Base-by-base conservation (phyloP, 331 rosid genomes). In the Acacia concinna region DNA sequence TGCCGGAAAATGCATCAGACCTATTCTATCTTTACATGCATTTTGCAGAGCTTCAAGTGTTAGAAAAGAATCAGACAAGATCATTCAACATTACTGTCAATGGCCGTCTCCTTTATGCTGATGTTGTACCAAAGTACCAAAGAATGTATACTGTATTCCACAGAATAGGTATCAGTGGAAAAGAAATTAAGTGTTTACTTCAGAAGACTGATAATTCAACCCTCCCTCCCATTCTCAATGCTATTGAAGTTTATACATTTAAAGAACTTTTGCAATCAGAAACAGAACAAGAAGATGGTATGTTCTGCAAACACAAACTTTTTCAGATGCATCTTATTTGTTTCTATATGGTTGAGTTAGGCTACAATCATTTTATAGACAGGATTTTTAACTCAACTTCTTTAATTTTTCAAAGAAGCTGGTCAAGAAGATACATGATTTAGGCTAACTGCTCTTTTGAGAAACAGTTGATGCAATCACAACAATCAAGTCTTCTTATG, bases 161-260 rank as follows among this genome's bases (percentile, higher is more conserved):
- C 75, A 18, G 0, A 20, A 13, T 14, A 10, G 4, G 49, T 52
- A 1, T 25, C 1, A 67, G 35, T 34, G 77, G 65, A 31, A 54
- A 46, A 43, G 3, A 1, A 1, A 66, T 65, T 32, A 8, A 5
- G 4, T 17, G 41, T 67, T 54, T 38, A 8, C 27, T 74, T 44
- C 35, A 8, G 30, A 68, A 12, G 59, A 76, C 79, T 8, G 13
- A 68, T 17, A 47, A 8, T 12, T 83, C 91, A 75, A 81, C 86
- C 17, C 78, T 78, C 11, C 89, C 89, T 30, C 91, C 89, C n/a
- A 21, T 85, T 38, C 8, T 89, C 44, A 90, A 87, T 8, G 94
- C 88, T 21, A 2, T 85, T 31, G 87, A 87, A 69, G 11, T 89
- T 51, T 87, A 77, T 27, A 44, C 2, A 9, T 18, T 34, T 3